Conservation (phyloP, 169 alveolate genomes). For the Eimeria zaria region DNA sequence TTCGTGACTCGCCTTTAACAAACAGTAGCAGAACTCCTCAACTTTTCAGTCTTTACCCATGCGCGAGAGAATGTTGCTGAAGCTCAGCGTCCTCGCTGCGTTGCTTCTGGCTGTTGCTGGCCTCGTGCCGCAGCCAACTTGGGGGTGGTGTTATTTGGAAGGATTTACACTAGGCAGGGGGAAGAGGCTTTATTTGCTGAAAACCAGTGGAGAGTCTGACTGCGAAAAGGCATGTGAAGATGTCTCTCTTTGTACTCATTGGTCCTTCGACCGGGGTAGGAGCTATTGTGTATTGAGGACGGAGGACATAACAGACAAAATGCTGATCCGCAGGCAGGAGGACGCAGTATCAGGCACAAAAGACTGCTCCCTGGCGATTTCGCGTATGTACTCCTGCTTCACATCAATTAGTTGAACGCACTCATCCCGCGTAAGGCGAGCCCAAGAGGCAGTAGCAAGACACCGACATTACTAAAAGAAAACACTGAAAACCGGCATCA, state of each 20-base stretch:
- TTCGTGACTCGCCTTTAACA: background rate
- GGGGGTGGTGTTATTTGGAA: slow-evolving; percentile 45
- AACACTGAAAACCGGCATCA: background rate
- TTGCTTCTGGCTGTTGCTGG: background rate
- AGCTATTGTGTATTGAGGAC: background rate
- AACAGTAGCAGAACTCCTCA: too few relatives aligned
- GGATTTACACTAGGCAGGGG: slow-evolving; percentile 68
- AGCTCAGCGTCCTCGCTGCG: background rate
- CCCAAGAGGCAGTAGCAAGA: background rate
- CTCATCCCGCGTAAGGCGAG: background rate
- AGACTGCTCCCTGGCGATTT: slow-evolving; percentile 29
- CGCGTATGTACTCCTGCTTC: slow-evolving; percentile 27
- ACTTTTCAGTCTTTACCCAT: background rate
- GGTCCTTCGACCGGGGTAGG: slow-evolving; percentile 66
- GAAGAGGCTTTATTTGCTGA: slow-evolving; percentile 24
- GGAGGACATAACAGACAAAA: background rate
- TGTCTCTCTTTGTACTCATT: slow-evolving; percentile 31
- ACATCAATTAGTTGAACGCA: slow-evolving; percentile 25
- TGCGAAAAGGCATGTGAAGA: slow-evolving; percentile 32
- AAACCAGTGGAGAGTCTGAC: background rate
- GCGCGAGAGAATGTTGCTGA: background rate
- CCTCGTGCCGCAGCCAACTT: background rate
- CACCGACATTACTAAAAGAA: background rate
- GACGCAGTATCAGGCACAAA: slow-evolving; percentile 15
- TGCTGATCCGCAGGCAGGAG: slow-evolving; percentile 65